Evolutionary conservation across 331 rosid species (phyloP).

Genomic region (Cydonia oblonga): DNA sequence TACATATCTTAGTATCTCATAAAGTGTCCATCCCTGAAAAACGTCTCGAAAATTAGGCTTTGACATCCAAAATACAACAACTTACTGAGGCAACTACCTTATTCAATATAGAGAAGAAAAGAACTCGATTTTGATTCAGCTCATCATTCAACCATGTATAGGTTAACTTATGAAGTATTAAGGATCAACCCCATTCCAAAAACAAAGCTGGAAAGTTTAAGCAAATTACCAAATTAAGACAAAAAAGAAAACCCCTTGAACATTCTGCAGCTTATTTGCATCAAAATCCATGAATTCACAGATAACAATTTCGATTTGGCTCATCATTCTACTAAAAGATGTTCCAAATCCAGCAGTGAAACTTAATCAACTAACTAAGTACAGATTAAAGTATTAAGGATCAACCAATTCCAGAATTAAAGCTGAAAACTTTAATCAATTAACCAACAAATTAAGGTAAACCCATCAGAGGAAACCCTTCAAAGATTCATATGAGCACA

Average conservation of each 20-base stretch:
- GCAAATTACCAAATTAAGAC: background rate
- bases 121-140: background rate
- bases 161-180: background rate
- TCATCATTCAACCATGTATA: background rate
- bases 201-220: background rate
- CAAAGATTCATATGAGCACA: background rate
- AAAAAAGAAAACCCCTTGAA: background rate
- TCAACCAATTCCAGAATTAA: background rate
- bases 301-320: background rate
- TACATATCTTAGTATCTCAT: slow-evolving; percentile 72
- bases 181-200: background rate
- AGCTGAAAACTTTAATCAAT: background rate
- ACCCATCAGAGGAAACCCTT: background rate
- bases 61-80: background rate
- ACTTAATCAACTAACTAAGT: background rate
- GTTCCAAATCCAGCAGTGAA: background rate
- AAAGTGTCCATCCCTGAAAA: slow-evolving; percentile 88
- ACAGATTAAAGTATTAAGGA: background rate
- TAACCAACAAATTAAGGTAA: background rate
- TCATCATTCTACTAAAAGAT: background rate
- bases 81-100: background rate
- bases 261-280: background rate
- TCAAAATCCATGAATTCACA: background rate
- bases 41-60: background rate
- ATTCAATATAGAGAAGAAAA: background rate